Conservation (phyloP, 768 basidiomycete genomes). For the Auriculariales sp. region DNA sequence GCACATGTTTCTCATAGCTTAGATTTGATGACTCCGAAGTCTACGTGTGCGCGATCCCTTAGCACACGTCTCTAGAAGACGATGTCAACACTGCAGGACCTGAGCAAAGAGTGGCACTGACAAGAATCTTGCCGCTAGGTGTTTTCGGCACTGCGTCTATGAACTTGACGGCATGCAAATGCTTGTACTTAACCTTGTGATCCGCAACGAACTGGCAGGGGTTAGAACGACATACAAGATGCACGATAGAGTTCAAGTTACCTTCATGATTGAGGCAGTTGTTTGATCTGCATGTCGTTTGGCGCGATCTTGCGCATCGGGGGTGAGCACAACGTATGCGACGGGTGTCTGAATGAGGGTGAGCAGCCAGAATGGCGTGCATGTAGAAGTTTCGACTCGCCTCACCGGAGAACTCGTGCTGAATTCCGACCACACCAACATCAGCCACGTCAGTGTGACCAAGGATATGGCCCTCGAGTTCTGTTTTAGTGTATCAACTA, state of each 20-base stretch:
- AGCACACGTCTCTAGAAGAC: too few species aligned
- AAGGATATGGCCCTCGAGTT: constrained; percentile 52
- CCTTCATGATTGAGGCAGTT: constrained; percentile 41
- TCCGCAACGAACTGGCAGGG: constrained; percentile 29
- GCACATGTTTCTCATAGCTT: background rate
- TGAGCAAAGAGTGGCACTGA: background rate
- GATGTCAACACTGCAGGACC: background rate
- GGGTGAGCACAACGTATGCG: constrained; percentile 46
- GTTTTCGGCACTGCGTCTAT: constrained; percentile 42
- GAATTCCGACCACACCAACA: constrained; percentile 48
- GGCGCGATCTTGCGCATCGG: constrained; percentile 23
- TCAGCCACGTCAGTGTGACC: constrained; percentile 45
- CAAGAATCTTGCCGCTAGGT: constrained; percentile 30
- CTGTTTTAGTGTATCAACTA: constrained; percentile 11
- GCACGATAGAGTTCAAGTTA: constrained; percentile 15
- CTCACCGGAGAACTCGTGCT: constrained; percentile 54
- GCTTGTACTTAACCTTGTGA: constrained; percentile 42
- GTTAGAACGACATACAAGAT: background rate
- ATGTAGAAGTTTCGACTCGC: constrained; percentile 13
- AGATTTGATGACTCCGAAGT: background rate
- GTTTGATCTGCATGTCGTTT: constrained; percentile 22
- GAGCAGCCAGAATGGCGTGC: background rate
- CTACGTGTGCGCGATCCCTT: background rate
- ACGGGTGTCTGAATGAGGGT: constrained; percentile 24
- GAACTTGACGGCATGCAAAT: constrained; percentile 41